Evolutionary conservation across 1,284 basidiomycete genomes (phyloP).

Genomic region (Puccinia horiana): DNA sequence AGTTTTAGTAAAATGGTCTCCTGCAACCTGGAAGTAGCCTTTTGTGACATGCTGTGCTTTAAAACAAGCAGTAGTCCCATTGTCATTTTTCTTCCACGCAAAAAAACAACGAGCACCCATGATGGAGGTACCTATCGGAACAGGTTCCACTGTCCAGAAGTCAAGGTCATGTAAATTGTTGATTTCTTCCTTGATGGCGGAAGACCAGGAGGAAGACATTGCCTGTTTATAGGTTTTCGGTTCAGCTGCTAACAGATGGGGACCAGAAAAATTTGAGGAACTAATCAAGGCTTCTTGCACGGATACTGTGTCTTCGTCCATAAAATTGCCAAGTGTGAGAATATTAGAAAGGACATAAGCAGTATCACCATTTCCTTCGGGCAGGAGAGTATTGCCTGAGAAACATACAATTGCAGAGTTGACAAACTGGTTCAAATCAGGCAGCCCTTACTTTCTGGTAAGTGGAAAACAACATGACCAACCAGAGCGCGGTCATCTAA

Average conservation of each 20-base stretch:
- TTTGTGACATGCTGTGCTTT: background rate
- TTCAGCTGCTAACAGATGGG: no score
- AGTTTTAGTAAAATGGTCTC: conserved; percentile 2
- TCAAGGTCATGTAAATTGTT: no score
- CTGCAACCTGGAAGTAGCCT: background rate
- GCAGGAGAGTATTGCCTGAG: background rate
- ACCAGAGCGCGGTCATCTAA: background rate
- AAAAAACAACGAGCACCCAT: background rate
- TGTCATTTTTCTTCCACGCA: background rate
- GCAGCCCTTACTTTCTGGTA: background rate
- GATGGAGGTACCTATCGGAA: background rate
- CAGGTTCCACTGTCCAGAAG: background rate
- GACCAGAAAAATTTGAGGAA: no score
- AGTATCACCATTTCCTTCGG: no score
- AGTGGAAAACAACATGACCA: no score
- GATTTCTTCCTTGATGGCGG: no score
- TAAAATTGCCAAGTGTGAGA: background rate
- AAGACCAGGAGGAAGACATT: no score
- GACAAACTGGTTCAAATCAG: background rate
- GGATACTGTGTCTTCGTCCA: no score
- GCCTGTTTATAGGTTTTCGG: no score
- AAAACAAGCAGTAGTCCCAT: background rate
- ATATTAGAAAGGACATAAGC: no score
- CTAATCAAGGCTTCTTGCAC: no score
- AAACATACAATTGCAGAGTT: background rate